Conservation (phyloP, 768 basidiomycete genomes). For the Lactifluus subvellereus region DNA sequence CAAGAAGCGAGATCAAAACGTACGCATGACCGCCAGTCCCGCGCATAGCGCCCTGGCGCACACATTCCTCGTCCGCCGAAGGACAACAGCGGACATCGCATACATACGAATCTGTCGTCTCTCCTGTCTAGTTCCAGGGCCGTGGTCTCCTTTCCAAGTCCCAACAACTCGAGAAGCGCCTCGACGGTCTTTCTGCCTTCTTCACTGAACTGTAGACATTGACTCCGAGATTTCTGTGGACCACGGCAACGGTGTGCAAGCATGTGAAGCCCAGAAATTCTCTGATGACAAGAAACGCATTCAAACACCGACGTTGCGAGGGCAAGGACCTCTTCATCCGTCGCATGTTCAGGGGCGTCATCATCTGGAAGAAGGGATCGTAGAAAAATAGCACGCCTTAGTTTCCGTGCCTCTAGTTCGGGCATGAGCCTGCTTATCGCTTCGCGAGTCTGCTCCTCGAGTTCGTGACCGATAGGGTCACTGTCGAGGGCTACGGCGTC, state of each 20-base stretch:
- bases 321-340: slow-evolving; percentile 3
- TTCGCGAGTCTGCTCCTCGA: background rate
- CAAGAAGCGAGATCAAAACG: background rate
- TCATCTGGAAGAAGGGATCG: slow-evolving; percentile 3
- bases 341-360: background rate
- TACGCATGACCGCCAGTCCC: slow-evolving; percentile 14
- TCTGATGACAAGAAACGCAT: slow-evolving; percentile 6
- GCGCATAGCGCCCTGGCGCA: background rate
- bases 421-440: background rate
- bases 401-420: background rate
- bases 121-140: slow-evolving; percentile 8
- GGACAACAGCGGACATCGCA: background rate
- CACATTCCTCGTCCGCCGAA: background rate
- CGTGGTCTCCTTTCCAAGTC: slow-evolving; percentile 1
- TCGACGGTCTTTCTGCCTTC: slow-evolving; percentile 2
- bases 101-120: slow-evolving; percentile 3
- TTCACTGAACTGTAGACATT: background rate
- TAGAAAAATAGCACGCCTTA: background rate
- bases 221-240: background rate
- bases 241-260: slow-evolving; percentile 2
- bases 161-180: background rate
- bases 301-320: slow-evolving; percentile 7
- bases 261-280: slow-evolving; percentile 10
- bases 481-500: background rate
- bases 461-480: background rate